A percentile compares a stretch with the other conserved stretches of the same genome.
phyloP scores from a whole-genome alignment of 352 stramenopile species.

The Hyaloperonospora arabidopsidis region DNA sequence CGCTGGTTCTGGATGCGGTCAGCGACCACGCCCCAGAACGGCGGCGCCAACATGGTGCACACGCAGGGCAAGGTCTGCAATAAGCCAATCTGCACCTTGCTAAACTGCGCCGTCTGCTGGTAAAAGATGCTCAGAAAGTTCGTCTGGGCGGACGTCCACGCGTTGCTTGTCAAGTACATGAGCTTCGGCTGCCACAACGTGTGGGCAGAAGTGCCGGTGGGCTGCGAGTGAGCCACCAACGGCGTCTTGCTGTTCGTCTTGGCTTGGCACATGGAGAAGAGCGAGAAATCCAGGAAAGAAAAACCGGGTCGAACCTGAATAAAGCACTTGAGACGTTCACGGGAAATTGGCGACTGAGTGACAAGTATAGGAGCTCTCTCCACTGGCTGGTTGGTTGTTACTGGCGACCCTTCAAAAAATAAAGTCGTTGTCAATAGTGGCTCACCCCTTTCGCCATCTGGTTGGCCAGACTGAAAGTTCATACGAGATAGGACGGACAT shows the following conservation, averaged over 20 bases:
- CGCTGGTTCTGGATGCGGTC: constrained; percentile 61
- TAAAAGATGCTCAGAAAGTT: constrained; percentile 78
- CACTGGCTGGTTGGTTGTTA: no score
- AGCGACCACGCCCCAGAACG: constrained; percentile 66
- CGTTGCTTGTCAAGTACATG: constrained; percentile 67
- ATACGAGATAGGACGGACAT: constrained; percentile 9
- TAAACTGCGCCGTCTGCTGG: constrained; percentile 52
- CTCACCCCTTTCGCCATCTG: constrained; percentile 8
- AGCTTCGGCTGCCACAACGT: constrained; percentile 58
- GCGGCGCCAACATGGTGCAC: constrained; percentile 55
- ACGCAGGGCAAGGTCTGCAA: constrained; percentile 63
- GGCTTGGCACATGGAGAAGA: constrained; percentile 20
- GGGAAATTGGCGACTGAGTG: constrained; percentile 23
- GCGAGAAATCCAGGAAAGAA: no score
- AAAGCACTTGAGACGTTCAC: not conserved
- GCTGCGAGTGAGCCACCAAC: constrained; percentile 8
- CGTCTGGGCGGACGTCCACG: constrained; percentile 53
- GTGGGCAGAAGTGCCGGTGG: not conserved
- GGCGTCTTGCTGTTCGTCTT: constrained; percentile 27
- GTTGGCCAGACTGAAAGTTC: not conserved
- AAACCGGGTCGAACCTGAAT: no score
- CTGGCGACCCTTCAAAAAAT: no score
- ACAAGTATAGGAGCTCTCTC: no score
- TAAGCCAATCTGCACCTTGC: constrained; percentile 70
- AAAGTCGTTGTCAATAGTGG: no score